These are phyloP conservation scores for Alternaria metachromatica DNA, from an alignment of 2,329 filamentous ascomycete genomes.

Conservation along the genomic window DNA sequence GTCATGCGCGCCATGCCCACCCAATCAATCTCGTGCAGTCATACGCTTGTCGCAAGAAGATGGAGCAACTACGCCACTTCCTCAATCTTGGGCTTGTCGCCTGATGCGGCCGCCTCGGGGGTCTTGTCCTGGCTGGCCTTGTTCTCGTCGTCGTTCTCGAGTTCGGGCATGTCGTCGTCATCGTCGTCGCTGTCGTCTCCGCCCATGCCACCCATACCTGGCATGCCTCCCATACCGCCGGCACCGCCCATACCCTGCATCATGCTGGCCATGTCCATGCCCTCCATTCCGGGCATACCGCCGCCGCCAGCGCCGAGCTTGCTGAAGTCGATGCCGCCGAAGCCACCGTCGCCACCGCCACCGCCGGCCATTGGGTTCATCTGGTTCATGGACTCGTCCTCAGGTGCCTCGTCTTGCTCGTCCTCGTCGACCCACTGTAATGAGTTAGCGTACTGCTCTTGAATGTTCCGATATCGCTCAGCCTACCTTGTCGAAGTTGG, in stretches of 20 bases:
- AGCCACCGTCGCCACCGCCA: conserved; percentile 66
- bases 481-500: conserved; percentile 92
- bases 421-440: conserved; percentile 91
- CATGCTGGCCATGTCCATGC: conserved; percentile 40
- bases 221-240: conserved; percentile 13
- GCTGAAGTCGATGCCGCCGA: conserved; percentile 91
- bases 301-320: conserved; percentile 70
- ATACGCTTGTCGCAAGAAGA: conserved; percentile 20
- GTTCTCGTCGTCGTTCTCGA: conserved; percentile 53
- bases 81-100: conserved; percentile 55
- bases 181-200: conserved; percentile 60
- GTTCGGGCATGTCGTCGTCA: conserved; percentile 78
- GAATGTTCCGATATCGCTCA: background rate
- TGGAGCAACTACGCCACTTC: conserved; percentile 47
- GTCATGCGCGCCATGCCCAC: conserved; percentile 8
- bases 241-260: conserved; percentile 44
- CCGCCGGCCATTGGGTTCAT: conserved; percentile 61
- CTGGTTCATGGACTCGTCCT: conserved; percentile 68
- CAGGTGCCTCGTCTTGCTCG: conserved; percentile 89
- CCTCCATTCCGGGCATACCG: conserved; percentile 49
- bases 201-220: conserved; percentile 32
- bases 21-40: conserved; percentile 6
- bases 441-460: conserved; percentile 26
- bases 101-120: conserved; percentile 34
- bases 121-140: conserved; percentile 25